Conservation (phyloP, 805 yeast genomes). For the Hemisphaericaspora nanyangensis region DNA sequence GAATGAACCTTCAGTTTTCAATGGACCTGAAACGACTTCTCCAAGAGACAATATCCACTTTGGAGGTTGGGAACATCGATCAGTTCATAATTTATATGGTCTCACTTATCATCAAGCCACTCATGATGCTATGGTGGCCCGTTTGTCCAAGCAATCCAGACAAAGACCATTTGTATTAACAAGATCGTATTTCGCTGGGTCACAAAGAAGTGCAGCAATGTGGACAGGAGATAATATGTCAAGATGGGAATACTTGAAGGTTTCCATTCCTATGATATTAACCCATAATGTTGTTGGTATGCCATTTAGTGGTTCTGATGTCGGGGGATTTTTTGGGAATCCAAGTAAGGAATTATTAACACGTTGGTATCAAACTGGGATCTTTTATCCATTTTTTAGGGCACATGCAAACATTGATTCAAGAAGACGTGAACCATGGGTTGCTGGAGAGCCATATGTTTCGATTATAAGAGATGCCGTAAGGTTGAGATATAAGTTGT, state of each 20-base stretch:
- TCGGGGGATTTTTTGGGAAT: constrained; percentile 94
- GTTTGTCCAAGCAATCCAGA: constrained; percentile 37
- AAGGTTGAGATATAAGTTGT: constrained; percentile 64
- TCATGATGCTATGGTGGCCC: constrained; percentile 53
- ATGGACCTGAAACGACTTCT: constrained; percentile 91
- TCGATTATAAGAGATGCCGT: constrained; percentile 66
- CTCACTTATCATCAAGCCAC: constrained; percentile 79
- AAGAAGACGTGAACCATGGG: constrained; percentile 88
- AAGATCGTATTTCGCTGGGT: constrained; percentile 83
- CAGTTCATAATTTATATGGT: constrained; percentile 85
- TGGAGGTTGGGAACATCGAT: constrained; percentile 86
- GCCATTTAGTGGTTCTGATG: constrained; percentile 95
- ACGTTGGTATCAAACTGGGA: constrained; percentile 95
- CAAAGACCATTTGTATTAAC: constrained; percentile 85
- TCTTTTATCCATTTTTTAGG: constrained; percentile 94
- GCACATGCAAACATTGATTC: constrained; percentile 97
- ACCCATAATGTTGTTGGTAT: constrained; percentile 78
- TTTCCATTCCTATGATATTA: constrained; percentile 83
- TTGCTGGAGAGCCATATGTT: constrained; percentile 72
- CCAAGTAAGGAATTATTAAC: constrained; percentile 77
- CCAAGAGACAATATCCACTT: constrained; percentile 77
- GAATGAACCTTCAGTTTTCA: constrained; percentile 95
- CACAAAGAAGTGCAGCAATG: constrained; percentile 87
- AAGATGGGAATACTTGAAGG: constrained; percentile 79
- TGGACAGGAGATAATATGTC: constrained; percentile 99